Evolutionary conservation across 805 yeast genomes (phyloP), one percentile per base, ranked within the genome.

Genomic region (Cephaloascus albidus): DNA sequence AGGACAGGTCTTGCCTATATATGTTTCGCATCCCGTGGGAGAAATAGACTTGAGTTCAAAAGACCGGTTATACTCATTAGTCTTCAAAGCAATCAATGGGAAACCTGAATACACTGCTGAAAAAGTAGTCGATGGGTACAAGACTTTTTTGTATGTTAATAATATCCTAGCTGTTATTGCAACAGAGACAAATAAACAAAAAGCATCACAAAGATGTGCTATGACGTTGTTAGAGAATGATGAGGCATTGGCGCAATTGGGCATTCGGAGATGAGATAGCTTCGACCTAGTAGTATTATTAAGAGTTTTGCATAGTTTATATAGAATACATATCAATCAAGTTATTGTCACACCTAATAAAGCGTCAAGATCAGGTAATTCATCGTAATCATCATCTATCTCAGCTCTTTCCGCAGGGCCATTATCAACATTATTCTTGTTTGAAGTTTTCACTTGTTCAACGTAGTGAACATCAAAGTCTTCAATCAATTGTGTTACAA

Each of bases 121-220:
- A 26, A 26, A 14, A 26, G 30, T 26, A 14, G 30, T 26, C 14
- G 30, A 26, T 26, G 30, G 30, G 10, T 26, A 26, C 30, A 26
- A 26, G 30, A 26, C 30, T 14, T 26, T 26, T 10, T 26, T 26
- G 30, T 14, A 10, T 26, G 14, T 26, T 14, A 10, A 26, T 26
- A 14, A 26, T 26, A 26, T 26, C 10, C 10, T 26, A 10, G 30
- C 14, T 14, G 30, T 26, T 10, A 45, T 43, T 12, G 60, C 62
- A 8, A 38, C 41, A 34, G 67, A 62, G 28, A 44, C 45, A 14
- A 61, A 54, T 42, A 65, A 63, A 42, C 65, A 64, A 39, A 49
- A 51, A 17, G 72, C 70, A 8, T 49, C 58, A 17, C 68, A 62
- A 35, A 52, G 52, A 43, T 69, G 69, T 31, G 68, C 74, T 3